A percentile compares a stretch with the other conserved stretches of the same genome.
Conservation (phyloP, 768 basidiomycete species). For the Fomitopsis serialis region DNA sequence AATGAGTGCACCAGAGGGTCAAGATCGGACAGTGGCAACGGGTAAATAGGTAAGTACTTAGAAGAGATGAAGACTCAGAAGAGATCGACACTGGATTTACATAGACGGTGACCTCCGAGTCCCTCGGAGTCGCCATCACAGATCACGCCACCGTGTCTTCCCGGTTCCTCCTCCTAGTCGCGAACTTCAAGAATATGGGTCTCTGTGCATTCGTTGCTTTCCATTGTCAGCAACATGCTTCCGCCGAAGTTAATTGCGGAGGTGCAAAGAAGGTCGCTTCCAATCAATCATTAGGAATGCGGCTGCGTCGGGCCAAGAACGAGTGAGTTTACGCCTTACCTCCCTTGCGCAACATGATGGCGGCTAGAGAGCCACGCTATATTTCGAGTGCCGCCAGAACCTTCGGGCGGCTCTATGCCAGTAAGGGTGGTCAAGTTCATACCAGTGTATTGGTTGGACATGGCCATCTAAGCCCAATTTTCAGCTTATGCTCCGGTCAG, state of each 20-base stretch:
- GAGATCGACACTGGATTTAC: no score
- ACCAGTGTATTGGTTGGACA: constrained; percentile 42
- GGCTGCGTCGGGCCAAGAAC: constrained; percentile 28
- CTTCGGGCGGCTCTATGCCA: constrained; percentile 36
- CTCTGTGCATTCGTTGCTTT: no score
- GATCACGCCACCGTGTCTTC: no score
- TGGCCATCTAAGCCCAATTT: constrained; percentile 56
- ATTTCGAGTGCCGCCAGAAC: constrained; percentile 29
- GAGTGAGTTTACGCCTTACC: constrained; percentile 37
- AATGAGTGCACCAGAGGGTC: no score
- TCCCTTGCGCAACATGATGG: constrained; percentile 40
- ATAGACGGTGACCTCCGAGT: no score
- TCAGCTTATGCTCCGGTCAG: constrained; percentile 44
- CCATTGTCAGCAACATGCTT: no score
- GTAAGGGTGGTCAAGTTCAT: constrained; percentile 20
- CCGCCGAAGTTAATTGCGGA: constrained; percentile 23
- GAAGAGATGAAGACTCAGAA: no score
- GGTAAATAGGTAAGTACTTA: no score
- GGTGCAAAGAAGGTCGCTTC: constrained; percentile 28
- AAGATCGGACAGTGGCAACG: no score
- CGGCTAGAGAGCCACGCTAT: constrained; percentile 48
- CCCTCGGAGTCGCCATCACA: no score
- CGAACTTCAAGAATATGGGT: no score
- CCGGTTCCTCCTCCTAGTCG: no score
- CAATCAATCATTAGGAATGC: constrained; percentile 32